Base-by-base conservation (phyloP, 306 rosid species). In the Prinsepia uniflora region DNA sequence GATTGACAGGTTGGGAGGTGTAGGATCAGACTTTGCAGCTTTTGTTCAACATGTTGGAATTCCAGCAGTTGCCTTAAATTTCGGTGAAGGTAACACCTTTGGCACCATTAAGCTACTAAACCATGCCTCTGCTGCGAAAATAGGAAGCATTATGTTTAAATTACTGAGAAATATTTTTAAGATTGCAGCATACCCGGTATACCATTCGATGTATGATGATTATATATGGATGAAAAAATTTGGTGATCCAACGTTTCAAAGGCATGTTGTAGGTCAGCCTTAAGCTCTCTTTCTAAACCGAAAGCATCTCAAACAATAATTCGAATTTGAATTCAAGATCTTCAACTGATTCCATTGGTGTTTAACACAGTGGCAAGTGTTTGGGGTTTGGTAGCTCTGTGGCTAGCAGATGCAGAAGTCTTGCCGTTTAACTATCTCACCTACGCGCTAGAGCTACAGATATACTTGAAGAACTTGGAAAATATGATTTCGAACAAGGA, bases 151-250 rank as follows among this genome's bases (percentile, higher is more conserved):
- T 22, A 41, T 36, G 20, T 30, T 40, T 40, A n/a, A 10, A 13
- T 34, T 60, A 10, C 44, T 19, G 40, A 62, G 22, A 41, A 41
- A 3, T 20, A 45, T 50, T 18, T 12, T 22, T 71, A n/a, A 45
- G 54, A 59, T 64, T 79, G 79, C 88, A 84, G 86, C 73, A 49
- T 87, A 79, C 68, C 88, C 89, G 0, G 88, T 87, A 39, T 87
- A 90, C 79, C 96, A 90, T 71, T 87, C 96, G 60, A 79, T 82
- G 79, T 90, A 87, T 64, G 90, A 90, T 76, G 90, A 87, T 81
- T 90, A 82, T 49, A 47, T 75, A 67, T 90, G 96, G 96, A 87
- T 87, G 96, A 49, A 82, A 79, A 90, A 82, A 41, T 90, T 82
- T 46, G 96, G 96, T 4, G 93, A 90, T 81, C 96, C 93, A 47